Evolutionary conservation across 148 eudicot species (phyloP), one percentile per base, ranked within the genome.

Genomic region (Rheum nobile): DNA sequence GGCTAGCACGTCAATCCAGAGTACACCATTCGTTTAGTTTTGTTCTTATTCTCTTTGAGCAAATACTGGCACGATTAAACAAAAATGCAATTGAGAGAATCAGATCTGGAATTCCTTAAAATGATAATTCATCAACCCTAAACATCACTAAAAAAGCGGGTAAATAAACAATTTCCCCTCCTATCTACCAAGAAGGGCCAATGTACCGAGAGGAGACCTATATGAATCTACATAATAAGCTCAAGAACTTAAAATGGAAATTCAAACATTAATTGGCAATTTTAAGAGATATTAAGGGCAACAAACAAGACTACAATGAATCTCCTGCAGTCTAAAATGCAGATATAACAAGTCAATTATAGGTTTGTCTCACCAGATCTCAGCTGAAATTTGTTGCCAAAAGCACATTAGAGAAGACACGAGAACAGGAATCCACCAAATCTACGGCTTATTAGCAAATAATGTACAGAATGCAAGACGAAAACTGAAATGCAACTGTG

Each of bases 1-100:
- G 67, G 70, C n/a, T 65, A 31, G 70, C 70, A 65, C 70, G 70
- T 65, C 70, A 32, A 65, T 65, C 38, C 70, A 61, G 32, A 65
- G 3, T 0, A 3, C 21, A 5, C 28, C 35, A 29, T 13, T 61
- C 34, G 4, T 14, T 14, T 61, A 1, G 35, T 61, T 61, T 61
- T 61, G 67, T 61, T 61, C 67, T 61, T 61, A 61, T 61, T 61
- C 67, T 28, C 67, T 61, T 14, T 8, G 35, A 57, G 67, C 32
- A 24, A 12, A 57, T 24, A 55, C 4, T 35, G 37, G 37, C 37
- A 35, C 37, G 37, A 35, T 35, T 2, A 4, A 24, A 57, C 4
- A 50, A 50, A n/a, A 24, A 57, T 0, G 22, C 31, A 24, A 57
- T 61, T 11, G 38, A 65, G 22, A 14, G 11, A 13, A 14, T 32